Evolutionary conservation across 805 yeast species (phyloP).

Genomic region (Starmerella asiatica): DNA sequence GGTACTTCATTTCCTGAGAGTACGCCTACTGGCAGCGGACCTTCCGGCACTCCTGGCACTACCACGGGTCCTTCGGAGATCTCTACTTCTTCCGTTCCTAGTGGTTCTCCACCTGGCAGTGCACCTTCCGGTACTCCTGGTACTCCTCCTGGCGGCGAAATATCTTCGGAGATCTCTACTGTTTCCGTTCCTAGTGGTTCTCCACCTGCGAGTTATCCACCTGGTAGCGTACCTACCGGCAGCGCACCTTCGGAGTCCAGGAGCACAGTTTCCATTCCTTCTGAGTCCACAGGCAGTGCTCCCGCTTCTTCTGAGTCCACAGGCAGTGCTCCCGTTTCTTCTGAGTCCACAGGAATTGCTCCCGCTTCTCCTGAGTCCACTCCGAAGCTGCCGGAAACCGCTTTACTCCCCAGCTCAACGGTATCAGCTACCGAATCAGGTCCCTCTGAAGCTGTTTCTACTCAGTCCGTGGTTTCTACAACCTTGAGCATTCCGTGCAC

Average conservation of each 20-base stretch:
- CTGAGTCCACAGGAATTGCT: not conserved
- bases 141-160: not conserved
- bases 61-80: not conserved
- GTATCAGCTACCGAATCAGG: not conserved
- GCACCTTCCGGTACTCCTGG: not conserved
- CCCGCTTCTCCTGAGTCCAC: not conserved
- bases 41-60: not conserved
- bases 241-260: not conserved
- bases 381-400: not conserved
- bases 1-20: no score
- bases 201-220: not conserved
- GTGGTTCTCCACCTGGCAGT: not conserved
- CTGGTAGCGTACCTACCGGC: not conserved
- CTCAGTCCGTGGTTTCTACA: conserved; percentile 1
- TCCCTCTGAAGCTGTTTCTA: no score
- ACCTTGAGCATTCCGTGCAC: conserved; percentile 16
- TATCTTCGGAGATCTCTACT: no score
- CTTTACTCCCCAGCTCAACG: no score
- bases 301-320: not conserved
- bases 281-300: not conserved
- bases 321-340: not conserved
- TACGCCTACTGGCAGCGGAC: not conserved
- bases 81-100: not conserved
- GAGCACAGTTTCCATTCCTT: not conserved
- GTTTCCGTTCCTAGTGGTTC: no score